Percentiles rank a stretch among this genome's conserved stretches.
phyloP scores from a whole-genome alignment of 2,329 filamentous ascomycete species.

The Fusarium oligoseptatum region DNA sequence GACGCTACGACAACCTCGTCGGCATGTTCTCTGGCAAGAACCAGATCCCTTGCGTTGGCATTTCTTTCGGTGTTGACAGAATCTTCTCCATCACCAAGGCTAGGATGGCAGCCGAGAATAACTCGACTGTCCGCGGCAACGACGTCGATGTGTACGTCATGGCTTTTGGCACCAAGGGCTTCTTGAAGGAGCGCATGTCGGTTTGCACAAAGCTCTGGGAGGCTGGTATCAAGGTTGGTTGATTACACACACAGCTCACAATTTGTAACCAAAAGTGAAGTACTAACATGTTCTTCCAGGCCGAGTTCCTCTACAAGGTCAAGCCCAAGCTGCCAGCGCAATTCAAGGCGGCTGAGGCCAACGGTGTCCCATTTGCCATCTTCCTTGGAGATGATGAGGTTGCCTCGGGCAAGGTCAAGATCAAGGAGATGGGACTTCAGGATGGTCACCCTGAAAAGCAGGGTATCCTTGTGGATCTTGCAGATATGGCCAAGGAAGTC shows the following conservation, averaged over 20 bases:
- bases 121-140: constrained; percentile 65
- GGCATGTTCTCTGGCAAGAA: constrained; percentile 91
- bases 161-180: constrained; percentile 86
- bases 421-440: constrained; percentile 82
- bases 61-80: constrained; percentile 94
- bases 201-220: constrained; percentile 85
- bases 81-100: constrained; percentile 95
- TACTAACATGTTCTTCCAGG: constrained; percentile 56
- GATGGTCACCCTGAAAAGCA: constrained; percentile 93
- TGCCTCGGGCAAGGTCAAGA: constrained; percentile 83
- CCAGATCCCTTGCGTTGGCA: constrained; percentile 75
- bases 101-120: constrained; percentile 71
- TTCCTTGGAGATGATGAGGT: constrained; percentile 94
- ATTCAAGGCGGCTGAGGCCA: constrained; percentile 89
- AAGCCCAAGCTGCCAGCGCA: constrained; percentile 91
- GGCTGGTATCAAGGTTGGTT: constrained; percentile 81
- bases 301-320: constrained; percentile 89
- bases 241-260: neutral
- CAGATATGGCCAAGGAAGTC: constrained; percentile 74
- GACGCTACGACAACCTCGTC: constrained; percentile 92
- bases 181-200: constrained; percentile 86
- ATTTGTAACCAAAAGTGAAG: constrained; percentile 26
- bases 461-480: constrained; percentile 78
- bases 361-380: constrained; percentile 85
- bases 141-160: constrained; percentile 95